Evolutionary conservation across 768 basidiomycete species (phyloP), one percentile per base, ranked within the genome.

Genomic region (Aureoboletus auriporus): DNA sequence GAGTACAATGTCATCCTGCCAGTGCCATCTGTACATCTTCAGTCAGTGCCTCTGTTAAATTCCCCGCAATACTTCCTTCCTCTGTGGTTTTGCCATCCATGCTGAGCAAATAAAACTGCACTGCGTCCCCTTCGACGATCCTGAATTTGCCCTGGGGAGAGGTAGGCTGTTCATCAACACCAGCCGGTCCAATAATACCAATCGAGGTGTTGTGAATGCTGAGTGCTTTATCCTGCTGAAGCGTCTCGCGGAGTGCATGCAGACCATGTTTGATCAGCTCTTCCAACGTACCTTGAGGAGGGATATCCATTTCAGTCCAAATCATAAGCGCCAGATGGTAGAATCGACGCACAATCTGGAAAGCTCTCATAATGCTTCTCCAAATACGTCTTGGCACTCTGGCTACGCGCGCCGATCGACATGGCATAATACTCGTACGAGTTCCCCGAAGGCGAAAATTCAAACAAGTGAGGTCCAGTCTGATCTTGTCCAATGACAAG

Each of bases 401-500:
- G 96, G 69, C 89, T 93, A 43, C 96, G 83, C 12, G 95, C 95
- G 44, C 96, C 96, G 68, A 99, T 99, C 35, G 93, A 95, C 82
- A 97, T 94, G 41, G 96, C 96, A 65, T 84, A 92, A 71, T 97
- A 99, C 68, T 98, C 95, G 65, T 95, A 97, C 17, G 92, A 91
- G 64, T 90, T 94, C 16, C 96, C 96, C 0, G 94, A 89, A 0
- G 96, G 96, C 1, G 94, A 94, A 74, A 99, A 98, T 69, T 98
- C 96, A 69, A 91, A 97, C 34, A 99, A 81, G 69, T 98, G 96
- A 5, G 96, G 94, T 4, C 96, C 96, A n/a, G 86, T 83, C 62
- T 94, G 87, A 69, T 98, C 96, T 61, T 88, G 82, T 9, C 96
- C 96, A 55, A 96, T 87, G 54, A 99, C 95, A 40, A 99, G 86